Evolutionary conservation across 1,284 basidiomycete species (phyloP), one percentile per base, ranked within the genome.

Genomic region (Rhodofomes roseus): DNA sequence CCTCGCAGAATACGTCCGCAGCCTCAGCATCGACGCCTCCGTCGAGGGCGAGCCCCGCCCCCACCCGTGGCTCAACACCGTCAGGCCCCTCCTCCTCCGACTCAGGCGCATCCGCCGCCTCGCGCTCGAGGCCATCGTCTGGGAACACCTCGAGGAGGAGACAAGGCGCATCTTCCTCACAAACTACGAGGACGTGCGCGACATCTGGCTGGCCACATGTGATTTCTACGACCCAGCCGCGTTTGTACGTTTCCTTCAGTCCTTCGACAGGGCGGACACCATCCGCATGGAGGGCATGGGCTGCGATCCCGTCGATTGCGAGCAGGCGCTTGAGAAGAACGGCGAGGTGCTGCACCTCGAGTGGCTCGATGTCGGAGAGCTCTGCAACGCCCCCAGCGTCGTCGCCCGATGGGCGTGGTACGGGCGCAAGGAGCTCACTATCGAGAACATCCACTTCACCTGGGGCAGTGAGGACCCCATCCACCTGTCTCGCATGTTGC

Each of bases 21-120:
- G 55, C 44, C 59, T 60, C 36, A 60, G 59, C 59, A 60, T 60
- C 37, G 59, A 60, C 22, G 55, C 55, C 36, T 54, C 55, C 23
- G 59, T 25, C 51, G 56, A 57, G 18, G 59, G 56, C 27, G 34
- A 37, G 41, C 59, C 59, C 5, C 51, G 36, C 14, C 37, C 46
- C 18, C 59, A 60, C 22, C 37, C n/a, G 16, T 60, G 59, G 59
- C 12, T 60, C 4, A 46, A 60, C 52, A 50, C 25, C 12, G 43
- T 50, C 1, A 48, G 43, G 9, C 55, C 55, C 8, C 39, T 60
- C 9, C 52, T 60, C 14, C 4, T 22, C 22, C 14, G n/a, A 16
- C 25, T 60, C 44, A 57, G 16, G 22, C 22, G 31, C 27, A 43
- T 60, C 12, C 50, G 52, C 16, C 12, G 59, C 20, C 55, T 60